These are phyloP conservation scores for Boletus vinaceobasis DNA, from an alignment of 768 basidiomycete genomes.

Conservation along the genomic window DNA sequence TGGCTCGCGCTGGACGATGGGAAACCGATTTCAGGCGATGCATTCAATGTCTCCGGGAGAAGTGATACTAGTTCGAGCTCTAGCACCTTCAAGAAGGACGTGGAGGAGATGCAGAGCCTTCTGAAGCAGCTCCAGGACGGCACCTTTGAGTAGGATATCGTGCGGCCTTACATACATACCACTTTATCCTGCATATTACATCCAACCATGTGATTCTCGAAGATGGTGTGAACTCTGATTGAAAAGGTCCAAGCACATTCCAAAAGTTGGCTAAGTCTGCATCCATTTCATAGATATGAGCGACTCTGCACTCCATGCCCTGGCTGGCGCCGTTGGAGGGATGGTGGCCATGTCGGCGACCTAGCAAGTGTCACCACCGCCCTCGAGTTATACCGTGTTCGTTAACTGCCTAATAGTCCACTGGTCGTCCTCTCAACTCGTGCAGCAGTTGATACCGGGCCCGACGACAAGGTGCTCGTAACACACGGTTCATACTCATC, in stretches of 20 bases:
- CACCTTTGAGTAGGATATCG: conserved; percentile 14
- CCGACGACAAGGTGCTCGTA: conserved; percentile 61
- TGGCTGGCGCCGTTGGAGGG: conserved; percentile 89
- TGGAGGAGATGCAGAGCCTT: conserved; percentile 65
- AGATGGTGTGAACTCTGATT: not conserved
- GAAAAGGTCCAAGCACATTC: too few species aligned
- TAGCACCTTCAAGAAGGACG: conserved; percentile 64
- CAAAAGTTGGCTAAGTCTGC: not conserved
- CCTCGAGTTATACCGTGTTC: not conserved
- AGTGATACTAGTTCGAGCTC: conserved; percentile 43
- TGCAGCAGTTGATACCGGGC: conserved; percentile 86
- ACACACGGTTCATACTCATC: not conserved
- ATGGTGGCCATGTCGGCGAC: conserved; percentile 88
- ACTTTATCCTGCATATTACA: not conserved
- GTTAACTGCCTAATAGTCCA: conserved; percentile 51
- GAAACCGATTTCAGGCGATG: conserved; percentile 51
- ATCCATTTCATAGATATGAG: conserved; percentile 39
- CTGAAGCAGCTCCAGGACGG: conserved; percentile 44
- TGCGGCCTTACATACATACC: not conserved
- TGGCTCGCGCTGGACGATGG: conserved; percentile 82
- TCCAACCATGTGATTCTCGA: conserved; percentile 16
- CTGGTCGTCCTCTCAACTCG: conserved; percentile 90
- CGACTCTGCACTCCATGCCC: conserved; percentile 81
- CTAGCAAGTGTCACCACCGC: conserved; percentile 54
- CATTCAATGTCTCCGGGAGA: conserved; percentile 40